Evolutionary conservation across 768 basidiomycete genomes (phyloP), one percentile per base, ranked within the genome.

Genomic region (Cytidiella melzeri): DNA sequence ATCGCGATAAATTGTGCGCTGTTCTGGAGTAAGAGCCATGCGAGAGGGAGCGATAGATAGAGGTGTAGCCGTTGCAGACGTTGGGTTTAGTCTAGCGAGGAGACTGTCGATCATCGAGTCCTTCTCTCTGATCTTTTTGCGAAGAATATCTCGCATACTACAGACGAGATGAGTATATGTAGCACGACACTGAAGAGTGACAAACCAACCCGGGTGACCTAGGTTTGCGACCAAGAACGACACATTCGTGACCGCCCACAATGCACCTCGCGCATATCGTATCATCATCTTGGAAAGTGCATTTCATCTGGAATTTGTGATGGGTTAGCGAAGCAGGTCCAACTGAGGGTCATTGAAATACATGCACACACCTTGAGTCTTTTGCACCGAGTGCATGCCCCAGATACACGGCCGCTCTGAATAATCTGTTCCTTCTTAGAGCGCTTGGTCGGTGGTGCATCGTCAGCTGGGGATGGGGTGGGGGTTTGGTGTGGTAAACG

Each of bases 211-310:
- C 65, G 3, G 65, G 65, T 3, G 65, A 63, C 46, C 65, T 59
- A 9, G 65, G 64, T 53, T 67, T 67, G 15, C 65, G 55, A 1
- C 65, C 65, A 30, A 61, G 61, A 6, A 67, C 64, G 37, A 61
- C 41, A 42, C 65, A 67, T 12, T 61, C 54, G 41, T 64, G 64
- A 7, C 57, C 57, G 15, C 64, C 62, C 4, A 59, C 53, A 12
- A 56, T 58, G 38, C 61, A 62, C 9, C 61, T 51, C n/a, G 55
- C 57, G 42, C 61, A 62, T 2, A 49, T 49, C 18, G 45, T 47
- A 40, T 52, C 57, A 23, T 53, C 48, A 20, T 57, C 51, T 10
- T 48, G 42, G 51, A 60, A 62, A 2, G 54, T 58, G 55, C 61
- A 62, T 44, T 62, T 62, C 61, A 62, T 62, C 61, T 62, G 26